Evolutionary conservation across 345 rosid species (phyloP).

Genomic region (Syzygium oleosum): DNA sequence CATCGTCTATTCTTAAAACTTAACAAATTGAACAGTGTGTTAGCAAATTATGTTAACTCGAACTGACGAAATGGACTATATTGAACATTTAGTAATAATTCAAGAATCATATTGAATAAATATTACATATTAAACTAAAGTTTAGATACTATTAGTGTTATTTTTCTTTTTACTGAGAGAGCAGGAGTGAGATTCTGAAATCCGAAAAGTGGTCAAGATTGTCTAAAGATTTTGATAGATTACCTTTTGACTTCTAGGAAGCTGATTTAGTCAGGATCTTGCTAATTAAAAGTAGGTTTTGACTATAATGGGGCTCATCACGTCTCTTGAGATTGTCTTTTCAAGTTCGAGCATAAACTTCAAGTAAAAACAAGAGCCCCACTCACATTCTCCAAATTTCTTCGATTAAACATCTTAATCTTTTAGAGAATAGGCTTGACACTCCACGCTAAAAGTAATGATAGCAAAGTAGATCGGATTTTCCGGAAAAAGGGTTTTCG

Average conservation of each 20-base stretch:
- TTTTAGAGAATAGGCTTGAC: background rate
- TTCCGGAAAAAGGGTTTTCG: background rate
- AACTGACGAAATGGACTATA: background rate
- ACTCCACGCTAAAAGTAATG: background rate
- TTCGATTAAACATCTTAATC: background rate
- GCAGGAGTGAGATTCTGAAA: background rate
- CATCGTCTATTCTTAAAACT: too few species aligned
- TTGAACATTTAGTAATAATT: background rate
- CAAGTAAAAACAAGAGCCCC: background rate
- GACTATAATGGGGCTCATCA: background rate
- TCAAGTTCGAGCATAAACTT: background rate
- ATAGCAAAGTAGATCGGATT: background rate
- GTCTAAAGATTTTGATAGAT: background rate
- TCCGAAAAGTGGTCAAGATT: background rate
- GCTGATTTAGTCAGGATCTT: background rate
- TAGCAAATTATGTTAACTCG: background rate
- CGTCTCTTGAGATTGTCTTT: background rate
- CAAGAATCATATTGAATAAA: background rate
- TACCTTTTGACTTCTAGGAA: background rate
- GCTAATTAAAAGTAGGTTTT: background rate
- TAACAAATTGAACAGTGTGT: background rate
- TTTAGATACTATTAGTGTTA: background rate
- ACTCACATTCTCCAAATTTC: background rate
- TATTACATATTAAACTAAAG: background rate
- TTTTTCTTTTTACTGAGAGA: background rate